A percentile compares a stretch with the other conserved stretches of the same genome.
phyloP scores from a whole-genome alignment of 306 rosid genomes.

The Cucurbita maxima region DNA sequence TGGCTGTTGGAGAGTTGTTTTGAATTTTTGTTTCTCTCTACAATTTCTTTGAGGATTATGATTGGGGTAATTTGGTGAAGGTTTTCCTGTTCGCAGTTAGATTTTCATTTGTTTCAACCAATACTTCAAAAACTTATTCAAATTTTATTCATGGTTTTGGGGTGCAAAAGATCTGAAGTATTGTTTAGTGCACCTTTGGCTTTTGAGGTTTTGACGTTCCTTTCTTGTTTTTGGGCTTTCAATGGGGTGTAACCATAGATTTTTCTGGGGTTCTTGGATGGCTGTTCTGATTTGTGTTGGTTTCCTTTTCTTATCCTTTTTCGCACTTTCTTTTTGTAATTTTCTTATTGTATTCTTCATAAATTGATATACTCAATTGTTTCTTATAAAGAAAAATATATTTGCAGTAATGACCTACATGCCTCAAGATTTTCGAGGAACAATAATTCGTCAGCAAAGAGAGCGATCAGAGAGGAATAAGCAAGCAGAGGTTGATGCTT shows the following conservation, averaged over 20 bases:
- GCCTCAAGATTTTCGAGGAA: constrained; percentile 98
- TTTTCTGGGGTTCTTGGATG: neutral
- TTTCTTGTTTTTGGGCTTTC: neutral
- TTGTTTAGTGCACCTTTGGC: neutral
- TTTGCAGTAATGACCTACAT: constrained; percentile 88
- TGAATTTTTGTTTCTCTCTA: neutral
- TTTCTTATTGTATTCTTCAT: neutral
- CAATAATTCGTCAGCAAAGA: constrained; percentile 73
- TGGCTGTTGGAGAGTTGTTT: too few relatives aligned
- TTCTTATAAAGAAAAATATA: constrained; percentile 4
- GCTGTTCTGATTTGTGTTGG: neutral
- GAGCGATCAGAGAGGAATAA: constrained; percentile 96
- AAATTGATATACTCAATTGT: neutral
- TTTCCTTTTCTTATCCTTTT: neutral
- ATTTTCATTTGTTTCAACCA: too few relatives aligned
- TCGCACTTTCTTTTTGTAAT: neutral
- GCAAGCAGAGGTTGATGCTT: constrained; percentile 75
- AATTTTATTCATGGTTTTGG: neutral
- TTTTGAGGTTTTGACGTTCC: neutral
- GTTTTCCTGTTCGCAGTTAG: neutral
- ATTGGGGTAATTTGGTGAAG: neutral
- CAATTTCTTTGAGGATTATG: neutral
- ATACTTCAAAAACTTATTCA: too few relatives aligned
- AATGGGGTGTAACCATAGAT: neutral
- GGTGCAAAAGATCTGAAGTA: neutral